These are phyloP conservation scores for Puccinia brachypodii DNA, from an alignment of 1,284 basidiomycete genomes.

Conservation along the genomic window DNA sequence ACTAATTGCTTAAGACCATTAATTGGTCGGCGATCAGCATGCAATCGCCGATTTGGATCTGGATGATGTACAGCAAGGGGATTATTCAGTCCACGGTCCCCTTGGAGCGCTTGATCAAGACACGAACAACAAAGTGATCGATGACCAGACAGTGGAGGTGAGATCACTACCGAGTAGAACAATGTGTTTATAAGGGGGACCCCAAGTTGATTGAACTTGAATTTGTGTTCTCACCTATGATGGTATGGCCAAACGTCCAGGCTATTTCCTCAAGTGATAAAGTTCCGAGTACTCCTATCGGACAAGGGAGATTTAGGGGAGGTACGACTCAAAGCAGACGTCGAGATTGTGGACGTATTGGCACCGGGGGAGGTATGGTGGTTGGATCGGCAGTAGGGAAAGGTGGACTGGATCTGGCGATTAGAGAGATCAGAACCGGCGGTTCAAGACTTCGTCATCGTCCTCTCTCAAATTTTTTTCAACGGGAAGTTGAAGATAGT, in stretches of 20 bases:
- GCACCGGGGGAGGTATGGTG: not conserved
- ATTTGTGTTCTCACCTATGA: not conserved
- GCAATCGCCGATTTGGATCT: not conserved
- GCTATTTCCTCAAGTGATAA: not conserved
- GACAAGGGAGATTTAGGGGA: not conserved
- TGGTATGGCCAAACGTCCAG: not conserved
- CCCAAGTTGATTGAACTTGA: not conserved
- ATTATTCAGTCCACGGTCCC: not conserved
- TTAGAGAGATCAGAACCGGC: slow-evolving; percentile 16
- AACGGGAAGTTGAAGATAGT: slow-evolving; percentile 20
- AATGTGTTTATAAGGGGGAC: not conserved
- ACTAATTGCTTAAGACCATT: not conserved
- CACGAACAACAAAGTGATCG: not conserved
- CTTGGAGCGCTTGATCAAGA: not conserved
- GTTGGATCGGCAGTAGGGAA: not conserved
- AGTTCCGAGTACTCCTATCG: not conserved
- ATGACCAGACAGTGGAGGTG: not conserved
- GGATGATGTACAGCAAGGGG: not conserved
- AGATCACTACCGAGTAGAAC: too few relatives aligned
- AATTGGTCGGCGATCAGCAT: not conserved
- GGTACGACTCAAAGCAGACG: slow-evolving; percentile 4
- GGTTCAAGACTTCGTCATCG: not conserved
- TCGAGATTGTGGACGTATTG: not conserved
- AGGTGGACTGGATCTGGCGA: slow-evolving; percentile 10
- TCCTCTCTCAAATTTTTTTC: slow-evolving; percentile 2